Evolutionary conservation across 345 rosid species (phyloP), one percentile per base, ranked within the genome.

Genomic region (Zanthoxylum bungeanum): DNA sequence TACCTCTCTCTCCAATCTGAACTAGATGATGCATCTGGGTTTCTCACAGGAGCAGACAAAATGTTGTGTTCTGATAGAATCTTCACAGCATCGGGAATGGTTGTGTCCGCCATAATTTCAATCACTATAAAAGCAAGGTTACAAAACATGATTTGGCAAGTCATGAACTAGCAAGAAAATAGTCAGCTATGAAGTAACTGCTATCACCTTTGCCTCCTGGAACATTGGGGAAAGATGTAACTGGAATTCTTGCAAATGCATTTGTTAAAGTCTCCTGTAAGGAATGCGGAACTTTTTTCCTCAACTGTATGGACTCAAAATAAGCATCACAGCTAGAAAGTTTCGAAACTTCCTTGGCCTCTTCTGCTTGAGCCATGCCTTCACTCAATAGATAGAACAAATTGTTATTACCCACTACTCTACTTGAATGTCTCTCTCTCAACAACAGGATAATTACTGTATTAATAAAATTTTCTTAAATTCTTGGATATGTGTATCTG

Each of bases 1-100:
- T 90, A 93, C 76, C 87, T 80, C 1, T 93, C 84, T 81, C 82
- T 86, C 93, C 97, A 93, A 67, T 91, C 90, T 33, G 47, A n/a
- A 46, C 79, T 81, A 16, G 28, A 73, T 21, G 64, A 77, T 4
- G 77, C 93, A 53, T 84, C 84, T 1, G 80, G 77, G 74, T 87
- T 84, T 31, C 73, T 87, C 19, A 90, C 98, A 8, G 97, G 98
- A 55, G 98, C 97, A 49, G 93, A 85, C 77, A 88, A 51, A 56
- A 94, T 90, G 71, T 91, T 89, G 90, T 79, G 69, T 64, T 88
- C 92, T 0, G 96, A 91, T 36, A 91, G 79, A 33, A 87, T 79
- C 85, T 71, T 93, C 8, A 90, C 91, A 30, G 92, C 89, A n/a
- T 91, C 91, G 4, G 87, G 82, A 5, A 91, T 86, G 1, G 87